Base-by-base conservation (phyloP, 331 rosid species). In the Stylosanthes scabra region DNA sequence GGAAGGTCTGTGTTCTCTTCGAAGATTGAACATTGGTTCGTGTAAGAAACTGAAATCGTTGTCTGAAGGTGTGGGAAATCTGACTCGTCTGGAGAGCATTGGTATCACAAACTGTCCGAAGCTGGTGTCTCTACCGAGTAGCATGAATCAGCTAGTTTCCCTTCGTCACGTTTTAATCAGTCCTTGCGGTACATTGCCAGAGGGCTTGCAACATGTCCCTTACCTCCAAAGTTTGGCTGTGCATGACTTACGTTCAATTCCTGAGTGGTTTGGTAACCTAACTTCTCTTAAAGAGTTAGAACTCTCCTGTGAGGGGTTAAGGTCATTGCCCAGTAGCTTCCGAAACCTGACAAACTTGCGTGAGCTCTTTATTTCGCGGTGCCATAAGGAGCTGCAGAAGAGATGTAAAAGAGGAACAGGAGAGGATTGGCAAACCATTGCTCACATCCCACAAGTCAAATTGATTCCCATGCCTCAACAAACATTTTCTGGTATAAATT, bases 21-120 rank as follows among this genome's bases (percentile, higher is more conserved):
- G 67, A 13, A 39, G 6, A 8, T 14, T 14, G 29, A 0, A 0
- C 0, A 62, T 62, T n/a, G 1, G 0, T 1, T 0, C 0, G 1
- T 63, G 68, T 42, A 3, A 41, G 8, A 16, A 63, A 63, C 25
- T 63, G 2, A 63, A 41, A 16, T 63, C 52, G 0, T 16, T 63
- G 6, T 63, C 68, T 4, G 31, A 62, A n/a, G 68, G 68, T 9
- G 2, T 63, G 34, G 4, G 29, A 39, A 29, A 62, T 31, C 15
- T 56, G 4, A 16, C 34, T 20, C 2, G 5, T 41, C n/a, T 63
- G 41, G 68, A 63, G 52, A 0, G 25, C 7, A 31, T 63, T 14
- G 1, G 0, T 1, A 16, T 63, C 5, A 0, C 0, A 0, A 0
- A 1, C 0, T 63, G 52, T 63, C 51, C 37, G 9, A 1, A 63